Base-by-base conservation (phyloP, 2,329 filamentous ascomycete species). In the Bipolaris victoriae region DNA sequence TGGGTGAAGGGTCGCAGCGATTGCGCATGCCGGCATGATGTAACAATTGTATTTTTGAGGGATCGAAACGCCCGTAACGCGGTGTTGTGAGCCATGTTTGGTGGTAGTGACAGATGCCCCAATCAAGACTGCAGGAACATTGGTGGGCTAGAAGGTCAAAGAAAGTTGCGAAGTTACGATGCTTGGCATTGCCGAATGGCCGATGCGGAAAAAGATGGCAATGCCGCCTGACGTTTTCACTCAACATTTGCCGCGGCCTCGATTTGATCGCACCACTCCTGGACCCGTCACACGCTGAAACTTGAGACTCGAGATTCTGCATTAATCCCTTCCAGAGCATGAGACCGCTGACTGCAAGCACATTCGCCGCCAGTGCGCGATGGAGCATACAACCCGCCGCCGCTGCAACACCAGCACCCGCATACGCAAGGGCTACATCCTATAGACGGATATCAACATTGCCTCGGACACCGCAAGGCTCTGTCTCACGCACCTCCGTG, bases 401-500 rank as follows among this genome's bases (percentile, higher is more conserved):
- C 62, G 68, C 75, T 66, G 68, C 77, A 55, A 63, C 74, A 44
- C 63, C 76, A 46, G 66, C 74, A 55, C 71, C 70, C 63, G 74
- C 76, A 57, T 78, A 79, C 66, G 79, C 79, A 67, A 75, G 80
- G 65, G 79, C 81, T 33, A 77, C 79, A 49, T 76, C 80, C 52
- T 81, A 82, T 70, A 76, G 81, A 65, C 77, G 80, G 75, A 76
- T 81, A 81, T 76, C 71, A 20, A 74, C 70, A 46, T 55, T 64
- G 26, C 60, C 71, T 20, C 29, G 59, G 39, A 43, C 59, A 7
- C 60, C 68, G 49, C 65, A 64, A 35, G 54, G 58, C 29, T 66
- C 64, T 31, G 70, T 71, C 50, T 63, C 71, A 61, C 65, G 65
- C 70, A 55, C 57, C 0, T 52, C 57, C 10, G 40, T 63, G 7